Percentiles rank a stretch among this genome's conserved stretches.
Evolutionary conservation across 164 flowering plant species (phyloP).

Genomic region (Warburgia ugandensis): DNA sequence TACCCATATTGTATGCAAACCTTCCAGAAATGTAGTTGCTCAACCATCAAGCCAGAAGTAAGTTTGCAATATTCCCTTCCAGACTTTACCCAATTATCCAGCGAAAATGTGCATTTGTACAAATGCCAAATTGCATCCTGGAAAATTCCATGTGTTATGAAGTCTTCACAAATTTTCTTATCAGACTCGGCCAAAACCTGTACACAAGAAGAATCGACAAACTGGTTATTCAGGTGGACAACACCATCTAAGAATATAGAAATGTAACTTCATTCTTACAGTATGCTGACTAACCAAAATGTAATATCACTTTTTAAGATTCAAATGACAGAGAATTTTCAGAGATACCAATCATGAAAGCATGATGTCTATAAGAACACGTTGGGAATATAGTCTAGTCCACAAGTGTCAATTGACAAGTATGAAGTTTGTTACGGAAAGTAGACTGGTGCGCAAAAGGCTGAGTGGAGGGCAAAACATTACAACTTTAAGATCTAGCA

Average conservation of each 20-base stretch:
- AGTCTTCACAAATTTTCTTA: conserved; percentile 45
- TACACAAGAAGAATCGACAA: conserved; percentile 10
- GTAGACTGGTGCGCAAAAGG: no score
- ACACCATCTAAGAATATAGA: background rate
- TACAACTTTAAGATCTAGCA: no score
- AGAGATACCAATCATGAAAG: no score
- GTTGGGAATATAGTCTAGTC: no score
- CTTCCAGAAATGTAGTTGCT: conserved; percentile 82
- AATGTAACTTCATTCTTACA: no score
- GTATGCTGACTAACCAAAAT: no score
- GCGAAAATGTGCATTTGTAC: conserved; percentile 33
- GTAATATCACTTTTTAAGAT: no score
- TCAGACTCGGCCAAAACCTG: conserved; percentile 77
- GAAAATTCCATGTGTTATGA: conserved; percentile 49
- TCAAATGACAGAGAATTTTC: no score
- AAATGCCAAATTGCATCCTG: conserved; percentile 53
- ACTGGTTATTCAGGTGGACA: background rate
- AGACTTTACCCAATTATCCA: conserved; percentile 61
- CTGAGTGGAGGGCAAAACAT: no score
- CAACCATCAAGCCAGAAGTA: conserved; percentile 65
- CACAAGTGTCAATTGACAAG: no score
- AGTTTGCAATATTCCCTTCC: conserved; percentile 59
- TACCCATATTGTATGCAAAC: conserved; percentile 66
- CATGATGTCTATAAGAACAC: no score
- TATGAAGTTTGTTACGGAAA: no score